A percentile compares a stretch with the other conserved stretches of the same genome.
Conservation (phyloP, 257 asterid species). For the Ligustrum vulgare region DNA sequence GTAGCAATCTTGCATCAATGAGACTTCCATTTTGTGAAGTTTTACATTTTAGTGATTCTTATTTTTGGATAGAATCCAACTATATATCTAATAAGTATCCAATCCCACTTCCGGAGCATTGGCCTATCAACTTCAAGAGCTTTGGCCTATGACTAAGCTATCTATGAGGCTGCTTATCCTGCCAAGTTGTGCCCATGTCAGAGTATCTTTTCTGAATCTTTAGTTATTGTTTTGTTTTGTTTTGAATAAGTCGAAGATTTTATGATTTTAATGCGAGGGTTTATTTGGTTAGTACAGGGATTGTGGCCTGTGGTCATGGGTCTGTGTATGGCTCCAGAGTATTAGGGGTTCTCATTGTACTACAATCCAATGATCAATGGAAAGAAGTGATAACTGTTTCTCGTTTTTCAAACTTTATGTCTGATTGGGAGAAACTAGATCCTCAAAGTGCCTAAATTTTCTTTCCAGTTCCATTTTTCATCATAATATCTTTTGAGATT, state of each 20-base stretch:
- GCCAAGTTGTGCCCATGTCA: neutral
- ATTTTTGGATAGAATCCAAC: neutral
- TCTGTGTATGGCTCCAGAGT: neutral
- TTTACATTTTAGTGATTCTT: neutral
- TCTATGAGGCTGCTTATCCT: neutral
- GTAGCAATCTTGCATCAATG: neutral
- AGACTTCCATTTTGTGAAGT: neutral
- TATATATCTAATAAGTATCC: neutral
- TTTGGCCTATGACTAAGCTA: neutral
- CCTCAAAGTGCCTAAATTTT: neutral
- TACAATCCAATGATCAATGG: neutral
- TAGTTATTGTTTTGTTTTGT: neutral
- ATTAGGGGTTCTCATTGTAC: neutral
- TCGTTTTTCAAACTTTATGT: neutral
- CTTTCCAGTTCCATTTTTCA: neutral
- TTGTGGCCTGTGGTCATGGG: neutral
- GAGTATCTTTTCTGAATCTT: neutral
- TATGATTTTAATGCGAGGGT: neutral
- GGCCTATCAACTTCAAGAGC: neutral
- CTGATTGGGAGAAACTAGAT: neutral
- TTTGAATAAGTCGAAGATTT: neutral
- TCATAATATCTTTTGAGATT: neutral
- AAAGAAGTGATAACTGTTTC: neutral
- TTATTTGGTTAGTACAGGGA: neutral
- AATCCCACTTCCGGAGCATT: neutral